Conservation (phyloP, 345 rosid genomes). For the Salix purpurea region DNA sequence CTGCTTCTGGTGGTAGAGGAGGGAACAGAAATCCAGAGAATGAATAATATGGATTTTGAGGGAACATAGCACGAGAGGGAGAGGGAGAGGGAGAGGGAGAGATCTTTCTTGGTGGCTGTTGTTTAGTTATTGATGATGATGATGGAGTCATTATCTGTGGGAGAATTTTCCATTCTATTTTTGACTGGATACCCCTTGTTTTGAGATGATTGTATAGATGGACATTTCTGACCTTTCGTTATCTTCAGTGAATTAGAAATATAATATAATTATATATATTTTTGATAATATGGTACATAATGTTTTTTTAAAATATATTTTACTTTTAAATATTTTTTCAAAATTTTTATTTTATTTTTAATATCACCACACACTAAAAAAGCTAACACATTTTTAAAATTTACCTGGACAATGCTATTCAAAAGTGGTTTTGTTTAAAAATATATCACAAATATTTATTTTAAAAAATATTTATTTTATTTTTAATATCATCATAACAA, state of each 20-base stretch:
- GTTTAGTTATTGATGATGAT: background rate
- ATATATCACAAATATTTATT: too few species aligned
- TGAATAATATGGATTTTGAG: conserved; percentile 7
- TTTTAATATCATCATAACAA: too few species aligned
- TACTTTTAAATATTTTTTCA: too few species aligned
- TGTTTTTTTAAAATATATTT: too few species aligned
- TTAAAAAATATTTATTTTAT: too few species aligned
- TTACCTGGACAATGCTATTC: too few species aligned
- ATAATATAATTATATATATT: too few species aligned
- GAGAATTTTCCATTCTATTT: background rate
- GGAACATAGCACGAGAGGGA: background rate
- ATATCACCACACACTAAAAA: too few species aligned
- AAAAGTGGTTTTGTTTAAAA: too few species aligned
- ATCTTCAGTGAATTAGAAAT: background rate
- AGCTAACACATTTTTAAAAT: too few species aligned
- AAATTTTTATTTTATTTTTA: too few species aligned
- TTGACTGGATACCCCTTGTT: conserved; percentile 8
- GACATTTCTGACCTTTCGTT: background rate
- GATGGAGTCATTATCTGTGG: background rate
- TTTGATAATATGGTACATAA: too few species aligned
- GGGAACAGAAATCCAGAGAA: conserved; percentile 27
- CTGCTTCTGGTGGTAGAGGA: conserved; percentile 14
- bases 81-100: background rate
- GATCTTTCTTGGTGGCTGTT: background rate
- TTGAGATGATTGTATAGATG: background rate